These are phyloP conservation scores for Agrocybe praecox DNA, from an alignment of 768 basidiomycete species.

Conservation along the genomic window DNA sequence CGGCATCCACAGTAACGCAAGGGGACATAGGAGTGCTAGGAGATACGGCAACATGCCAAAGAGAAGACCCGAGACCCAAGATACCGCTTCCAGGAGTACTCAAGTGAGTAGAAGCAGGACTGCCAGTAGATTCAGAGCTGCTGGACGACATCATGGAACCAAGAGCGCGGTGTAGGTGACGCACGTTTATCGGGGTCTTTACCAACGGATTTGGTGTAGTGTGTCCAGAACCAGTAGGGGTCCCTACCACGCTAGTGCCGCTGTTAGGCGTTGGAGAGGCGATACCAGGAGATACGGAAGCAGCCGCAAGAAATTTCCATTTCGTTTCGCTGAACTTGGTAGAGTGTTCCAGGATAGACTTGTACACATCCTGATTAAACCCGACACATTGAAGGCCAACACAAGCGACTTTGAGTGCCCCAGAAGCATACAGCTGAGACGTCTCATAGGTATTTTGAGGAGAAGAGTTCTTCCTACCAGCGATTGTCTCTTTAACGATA, in stretches of 20 bases:
- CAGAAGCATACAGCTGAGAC: conserved; percentile 68
- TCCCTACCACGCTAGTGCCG: conserved; percentile 1
- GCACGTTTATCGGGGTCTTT: conserved; percentile 1
- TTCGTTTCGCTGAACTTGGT: conserved; percentile 44
- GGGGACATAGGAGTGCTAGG: conserved; percentile 6
- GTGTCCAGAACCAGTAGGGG: conserved; percentile 1
- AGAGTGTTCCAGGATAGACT: conserved; percentile 66
- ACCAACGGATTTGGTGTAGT: not conserved
- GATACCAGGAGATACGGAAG: not conserved
- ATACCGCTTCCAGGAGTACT: conserved; percentile 6
- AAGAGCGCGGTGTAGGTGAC: conserved; percentile 5
- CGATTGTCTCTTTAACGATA: conserved; percentile 72
- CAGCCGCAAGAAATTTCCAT: conserved; percentile 30
- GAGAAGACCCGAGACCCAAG: conserved; percentile 10
- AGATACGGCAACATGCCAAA: conserved; percentile 12
- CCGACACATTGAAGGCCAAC: conserved; percentile 77
- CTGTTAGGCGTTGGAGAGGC: conserved; percentile 4
- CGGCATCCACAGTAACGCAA: conserved; percentile 5
- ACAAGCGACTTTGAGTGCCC: conserved; percentile 74
- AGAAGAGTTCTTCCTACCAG: conserved; percentile 72
- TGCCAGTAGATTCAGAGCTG: conserved; percentile 1
- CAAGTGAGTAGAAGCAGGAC: conserved; percentile 5
- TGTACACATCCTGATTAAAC: conserved; percentile 70
- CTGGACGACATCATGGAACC: conserved; percentile 1
- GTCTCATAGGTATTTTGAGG: conserved; percentile 81